Base-by-base conservation (phyloP, 345 rosid species). In the Citrus trifoliata region DNA sequence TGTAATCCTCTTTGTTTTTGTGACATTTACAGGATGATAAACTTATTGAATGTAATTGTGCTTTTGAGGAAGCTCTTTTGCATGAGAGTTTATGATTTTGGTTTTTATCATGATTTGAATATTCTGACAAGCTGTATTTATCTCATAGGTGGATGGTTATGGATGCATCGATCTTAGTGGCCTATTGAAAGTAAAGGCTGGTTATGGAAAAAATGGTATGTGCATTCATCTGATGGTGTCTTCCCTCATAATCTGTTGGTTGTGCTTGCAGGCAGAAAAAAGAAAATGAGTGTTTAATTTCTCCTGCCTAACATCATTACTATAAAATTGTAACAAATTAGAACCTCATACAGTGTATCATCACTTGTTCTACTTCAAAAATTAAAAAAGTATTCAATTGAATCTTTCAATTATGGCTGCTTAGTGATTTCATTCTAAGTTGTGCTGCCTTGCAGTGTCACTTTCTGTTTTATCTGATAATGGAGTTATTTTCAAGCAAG, bases 121-220 rank as follows among this genome's bases (percentile, higher is more conserved):
- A 2, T 13, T 6, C 19, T 48, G 35, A 72, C 28, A 46, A 10
- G 25, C 37, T 71, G 35, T 66, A 35, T 22, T 30, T 18, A 28
- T 40, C 64, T 35, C 76, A 16, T 67, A 93, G 98, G 95, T 87
- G 71, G 81, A 90, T 73, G 42, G 62, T 77, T 4, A 30, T 75
- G 95, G 97, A 76, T 90, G 85, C 80, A 53, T 93, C 64, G 90
- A 90, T 77, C 92, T 91, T 12, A 70, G 90, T 71, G 91, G 92
- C 42, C 69, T 86, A 46, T 80, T 93, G 85, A 85, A 86, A 85
- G 95, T 93, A 48, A 87, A 86, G 16, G 85, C 87, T 63, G 86
- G 90, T 68, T 89, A 83, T 85, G 93, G 92, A 59, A 79, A 85
- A 81, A 74, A 66, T 19, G 93, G 97, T 93, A 85, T 37, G 71